A percentile compares a stretch with the other conserved stretches of the same genome.
Conservation (phyloP, 257 asterid genomes). For the Scutellaria galericulata region DNA sequence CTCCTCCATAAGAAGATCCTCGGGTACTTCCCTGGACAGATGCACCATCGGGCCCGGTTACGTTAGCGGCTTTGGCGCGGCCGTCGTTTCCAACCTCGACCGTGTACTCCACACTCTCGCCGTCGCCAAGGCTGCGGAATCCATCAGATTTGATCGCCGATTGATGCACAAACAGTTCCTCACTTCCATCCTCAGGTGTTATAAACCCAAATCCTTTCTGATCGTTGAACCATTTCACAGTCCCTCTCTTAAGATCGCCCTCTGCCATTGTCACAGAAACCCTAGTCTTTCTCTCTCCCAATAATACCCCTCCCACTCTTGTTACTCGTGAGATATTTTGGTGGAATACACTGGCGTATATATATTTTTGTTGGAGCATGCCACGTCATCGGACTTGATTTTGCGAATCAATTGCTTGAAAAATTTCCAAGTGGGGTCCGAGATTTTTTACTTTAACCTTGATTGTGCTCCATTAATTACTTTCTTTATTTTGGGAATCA, state of each 20-base stretch:
- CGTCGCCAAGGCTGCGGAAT: slow-evolving; percentile 72
- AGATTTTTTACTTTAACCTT: not conserved
- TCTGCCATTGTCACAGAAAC: slow-evolving; percentile 50
- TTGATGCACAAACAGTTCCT: slow-evolving; percentile 86
- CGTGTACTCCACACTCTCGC: slow-evolving; percentile 69
- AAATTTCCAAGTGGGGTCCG: slow-evolving; percentile 52
- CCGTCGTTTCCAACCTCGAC: slow-evolving; percentile 60
- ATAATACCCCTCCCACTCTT: not conserved
- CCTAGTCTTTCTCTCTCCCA: slow-evolving; percentile 40
- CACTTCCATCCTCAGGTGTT: slow-evolving; percentile 80
- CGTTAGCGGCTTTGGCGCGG: slow-evolving; percentile 63
- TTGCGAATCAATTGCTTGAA: slow-evolving; percentile 35
- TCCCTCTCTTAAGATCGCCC: slow-evolving; percentile 54
- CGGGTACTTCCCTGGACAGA: slow-evolving; percentile 62
- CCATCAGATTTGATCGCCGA: slow-evolving; percentile 78
- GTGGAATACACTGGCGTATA: not conserved
- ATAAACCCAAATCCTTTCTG: slow-evolving; percentile 87
- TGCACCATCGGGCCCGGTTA: slow-evolving; percentile 61
- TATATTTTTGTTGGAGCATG: slow-evolving; percentile 35
- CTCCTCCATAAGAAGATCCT: slow-evolving; percentile 31
- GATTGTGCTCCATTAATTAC: not conserved
- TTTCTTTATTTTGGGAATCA: not conserved
- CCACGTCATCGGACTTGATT: slow-evolving; percentile 51
- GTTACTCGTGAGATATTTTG: slow-evolving; percentile 1
- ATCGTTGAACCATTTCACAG: slow-evolving; percentile 85